Evolutionary conservation across 441 rosid genomes (phyloP).

Genomic region (Melastoma candidum): DNA sequence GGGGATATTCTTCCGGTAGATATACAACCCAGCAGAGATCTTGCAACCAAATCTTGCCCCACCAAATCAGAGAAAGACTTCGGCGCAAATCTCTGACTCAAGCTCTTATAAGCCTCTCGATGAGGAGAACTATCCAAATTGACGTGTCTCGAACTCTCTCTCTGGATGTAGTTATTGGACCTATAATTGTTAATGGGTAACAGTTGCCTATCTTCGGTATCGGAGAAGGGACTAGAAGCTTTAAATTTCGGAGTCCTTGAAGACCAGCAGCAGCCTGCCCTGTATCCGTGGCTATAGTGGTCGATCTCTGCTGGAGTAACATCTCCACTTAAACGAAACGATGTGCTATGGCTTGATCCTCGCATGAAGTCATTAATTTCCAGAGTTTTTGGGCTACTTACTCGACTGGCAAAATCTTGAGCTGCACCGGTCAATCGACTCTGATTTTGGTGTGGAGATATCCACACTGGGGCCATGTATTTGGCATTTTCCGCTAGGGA

Average conservation of each 20-base stretch:
- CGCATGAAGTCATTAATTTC: conserved; percentile 26
- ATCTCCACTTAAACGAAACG: conserved; percentile 43
- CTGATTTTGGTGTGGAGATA: conserved; percentile 21
- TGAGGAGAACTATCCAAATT: conserved; percentile 17
- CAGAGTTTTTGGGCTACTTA: conserved; percentile 44
- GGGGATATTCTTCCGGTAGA: conserved; percentile 65
- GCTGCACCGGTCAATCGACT: conserved; percentile 22
- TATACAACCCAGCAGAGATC: conserved; percentile 63
- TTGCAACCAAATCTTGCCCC: conserved; percentile 73
- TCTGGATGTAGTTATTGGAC: conserved; percentile 16
- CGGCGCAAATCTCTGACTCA: conserved; percentile 68
- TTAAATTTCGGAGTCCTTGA: conserved; percentile 56
- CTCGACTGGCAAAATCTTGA: conserved; percentile 46
- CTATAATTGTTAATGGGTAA: conserved; percentile 30
- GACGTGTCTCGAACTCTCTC: conserved; percentile 23
- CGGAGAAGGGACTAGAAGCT: conserved; percentile 52
- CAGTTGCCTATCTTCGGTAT: conserved; percentile 61
- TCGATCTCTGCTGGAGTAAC: conserved; percentile 21
- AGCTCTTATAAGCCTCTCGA: conserved; percentile 46
- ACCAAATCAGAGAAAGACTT: conserved; percentile 66
- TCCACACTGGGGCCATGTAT: conserved; percentile 17
- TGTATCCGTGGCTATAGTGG: conserved; percentile 44
- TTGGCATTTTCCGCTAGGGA: conserved; percentile 19
- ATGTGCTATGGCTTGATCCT: conserved; percentile 30
- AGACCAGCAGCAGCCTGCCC: conserved; percentile 71